Base-by-base conservation (phyloP, 2,329 filamentous ascomycete species). In the Aureobasidium leucospermi region DNA sequence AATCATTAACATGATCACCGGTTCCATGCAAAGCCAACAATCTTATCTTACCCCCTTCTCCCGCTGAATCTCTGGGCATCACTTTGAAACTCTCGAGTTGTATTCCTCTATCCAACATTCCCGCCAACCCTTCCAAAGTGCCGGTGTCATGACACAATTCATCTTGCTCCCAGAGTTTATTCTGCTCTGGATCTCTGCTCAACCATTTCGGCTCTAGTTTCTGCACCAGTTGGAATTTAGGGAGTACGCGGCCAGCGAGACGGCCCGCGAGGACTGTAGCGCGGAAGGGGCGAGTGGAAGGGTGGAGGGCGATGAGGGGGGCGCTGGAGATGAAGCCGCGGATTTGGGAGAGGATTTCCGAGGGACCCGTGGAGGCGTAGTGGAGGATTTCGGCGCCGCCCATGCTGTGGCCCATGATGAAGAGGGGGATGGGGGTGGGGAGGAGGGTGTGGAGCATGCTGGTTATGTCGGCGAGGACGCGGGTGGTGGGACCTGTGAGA, bases 391-490 rank as follows among this genome's bases (percentile, higher is more conserved):
- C 82, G 28, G 85, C 89, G 61, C 92, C 92, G 64, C 92, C 92
- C 90, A 96, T 96, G 23, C 87, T 91, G 74, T 96, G 90, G 57
- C 92, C 92, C 78, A 94, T 85, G 19, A 96, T 80, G 74, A 96
- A 96, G 15, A 95, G 69, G 0, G 90, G 90, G 2, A 74, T 62
- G 5, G 52, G 52, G 42, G 74, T 70, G 28, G 61, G 62, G 5
- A 86, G 75, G 63, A 87, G 81, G 34, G 77, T 75, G 61, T 78
- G 78, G 65, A 94, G 78, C 71, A 96, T 90, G 45, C 85, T 85
- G 10, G 85, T 88, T 58, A 96, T 85, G 71, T 96, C 92, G 60
- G 81, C 79, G 46, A 96, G 76, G 60, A 96, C 89, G 59, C 79
- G 81, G 1, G 79, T 64, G 1, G 91, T 96, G 6, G 86, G 80